A percentile compares a stretch with the other conserved stretches of the same genome.
Conservation (phyloP, 2,329 filamentous ascomycete genomes). For the Ambrosiella cleistominuta region DNA sequence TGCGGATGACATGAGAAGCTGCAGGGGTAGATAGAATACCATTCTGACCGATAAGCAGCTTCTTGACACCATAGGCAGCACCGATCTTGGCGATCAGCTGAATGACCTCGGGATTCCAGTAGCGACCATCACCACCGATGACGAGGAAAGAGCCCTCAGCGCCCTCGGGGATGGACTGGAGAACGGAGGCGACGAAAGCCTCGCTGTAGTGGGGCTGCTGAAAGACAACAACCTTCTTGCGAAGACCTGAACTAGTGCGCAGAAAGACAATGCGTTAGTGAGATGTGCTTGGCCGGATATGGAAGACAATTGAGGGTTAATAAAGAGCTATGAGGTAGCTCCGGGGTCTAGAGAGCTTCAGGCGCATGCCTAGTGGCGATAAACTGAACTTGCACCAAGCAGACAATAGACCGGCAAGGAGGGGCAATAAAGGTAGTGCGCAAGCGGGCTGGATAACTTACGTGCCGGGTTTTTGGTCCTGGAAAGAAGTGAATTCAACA, state of each 20-base stretch:
- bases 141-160: slow-evolving; percentile 77
- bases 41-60: slow-evolving; percentile 87
- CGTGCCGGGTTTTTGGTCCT: slow-evolving; percentile 98
- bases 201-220: slow-evolving; percentile 92
- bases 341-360: not conserved
- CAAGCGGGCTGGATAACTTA: slow-evolving; percentile 35
- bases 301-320: not conserved
- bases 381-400: not conserved
- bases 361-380: not conserved
- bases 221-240: slow-evolving; percentile 98
- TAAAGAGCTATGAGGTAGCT: not conserved
- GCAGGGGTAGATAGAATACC: slow-evolving; percentile 94
- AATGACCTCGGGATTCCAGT: slow-evolving; percentile 91
- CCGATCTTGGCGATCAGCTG: slow-evolving; percentile 96
- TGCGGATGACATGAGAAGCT: slow-evolving; percentile 87
- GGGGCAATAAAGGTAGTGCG: not conserved
- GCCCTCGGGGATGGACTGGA: slow-evolving; percentile 91
- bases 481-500: slow-evolving; percentile 68
- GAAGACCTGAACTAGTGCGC: slow-evolving; percentile 66
- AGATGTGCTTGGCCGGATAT: slow-evolving; percentile 6
- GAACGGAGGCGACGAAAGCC: slow-evolving; percentile 82
- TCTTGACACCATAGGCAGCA: slow-evolving; percentile 95
- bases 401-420: not conserved
- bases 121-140: slow-evolving; percentile 92
- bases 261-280: not conserved